Conservation (phyloP, 2,329 filamentous ascomycete species). For the Pseudocercospora eumusae region DNA sequence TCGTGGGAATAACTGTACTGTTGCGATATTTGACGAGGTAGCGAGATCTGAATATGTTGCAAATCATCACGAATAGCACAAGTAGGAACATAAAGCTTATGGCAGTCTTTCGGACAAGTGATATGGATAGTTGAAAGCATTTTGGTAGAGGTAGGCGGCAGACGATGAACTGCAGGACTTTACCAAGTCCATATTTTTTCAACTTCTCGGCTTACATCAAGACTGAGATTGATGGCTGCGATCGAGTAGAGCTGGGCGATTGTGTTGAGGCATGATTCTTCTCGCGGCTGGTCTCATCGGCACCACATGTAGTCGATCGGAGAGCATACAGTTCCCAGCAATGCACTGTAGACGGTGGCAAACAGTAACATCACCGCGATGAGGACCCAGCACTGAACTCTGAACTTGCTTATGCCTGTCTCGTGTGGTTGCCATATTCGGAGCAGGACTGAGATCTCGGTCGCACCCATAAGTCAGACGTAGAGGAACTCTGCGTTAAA, state of each 20-base stretch:
- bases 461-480: slow-evolving; percentile 5
- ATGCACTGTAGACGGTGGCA: neutral
- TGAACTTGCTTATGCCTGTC: neutral
- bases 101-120: neutral
- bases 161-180: slow-evolving; percentile 6
- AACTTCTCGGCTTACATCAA: neutral
- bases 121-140: neutral
- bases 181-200: too few relatives aligned
- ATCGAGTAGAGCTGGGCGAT: neutral
- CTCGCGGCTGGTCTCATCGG: slow-evolving; percentile 1
- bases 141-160: slow-evolving; percentile 26
- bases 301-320: slow-evolving; percentile 5
- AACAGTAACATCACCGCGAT: slow-evolving; percentile 2
- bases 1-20: too few relatives aligned
- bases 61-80: slow-evolving; percentile 19
- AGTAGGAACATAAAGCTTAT: slow-evolving; percentile 20
- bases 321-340: neutral
- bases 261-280: neutral
- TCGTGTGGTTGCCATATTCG: slow-evolving; percentile 10
- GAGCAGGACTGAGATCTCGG: slow-evolving; percentile 9
- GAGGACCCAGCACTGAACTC: neutral
- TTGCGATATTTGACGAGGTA: slow-evolving; percentile 13
- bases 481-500: slow-evolving; percentile 11
- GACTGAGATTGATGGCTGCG: slow-evolving; percentile 8
- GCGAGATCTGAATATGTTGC: slow-evolving; percentile 17